Conservation (phyloP, 495 filamentous ascomycete species). For the Neurospora sp. region DNA sequence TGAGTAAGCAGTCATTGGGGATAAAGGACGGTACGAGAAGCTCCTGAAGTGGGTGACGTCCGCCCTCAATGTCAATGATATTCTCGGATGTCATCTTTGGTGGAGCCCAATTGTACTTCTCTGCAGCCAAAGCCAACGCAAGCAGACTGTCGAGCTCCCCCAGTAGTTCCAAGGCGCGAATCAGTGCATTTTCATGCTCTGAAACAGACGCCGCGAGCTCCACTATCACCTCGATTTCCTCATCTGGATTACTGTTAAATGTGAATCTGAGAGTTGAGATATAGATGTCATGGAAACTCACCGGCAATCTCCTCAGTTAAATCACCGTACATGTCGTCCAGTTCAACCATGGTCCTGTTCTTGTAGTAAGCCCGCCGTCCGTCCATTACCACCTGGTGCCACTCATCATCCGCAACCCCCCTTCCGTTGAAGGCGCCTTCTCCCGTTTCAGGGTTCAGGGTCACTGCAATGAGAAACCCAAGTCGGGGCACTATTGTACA, state of each 20-base stretch:
- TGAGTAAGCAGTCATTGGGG: constrained; percentile 64
- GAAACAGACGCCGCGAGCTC: constrained; percentile 63
- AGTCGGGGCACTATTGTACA: constrained; percentile 85
- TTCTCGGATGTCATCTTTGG: constrained; percentile 67
- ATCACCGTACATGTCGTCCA: constrained; percentile 78
- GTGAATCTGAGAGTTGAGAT: not conserved
- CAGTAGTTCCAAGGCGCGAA: constrained; percentile 59
- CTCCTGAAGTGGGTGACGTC: constrained; percentile 88
- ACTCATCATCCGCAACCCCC: constrained; percentile 42
- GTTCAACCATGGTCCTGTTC: constrained; percentile 68
- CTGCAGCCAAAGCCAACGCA: constrained; percentile 71
- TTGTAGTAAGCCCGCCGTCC: constrained; percentile 77
- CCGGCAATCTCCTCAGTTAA: constrained; percentile 74
- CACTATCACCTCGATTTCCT: constrained; percentile 84
- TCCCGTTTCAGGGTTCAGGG: constrained; percentile 50
- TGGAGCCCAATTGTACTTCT: constrained; percentile 57
- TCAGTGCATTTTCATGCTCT: constrained; percentile 56
- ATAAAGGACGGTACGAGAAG: constrained; percentile 78
- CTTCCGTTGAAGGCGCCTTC: constrained; percentile 57
- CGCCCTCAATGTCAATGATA: constrained; percentile 63
- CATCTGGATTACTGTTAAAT: constrained; percentile 43
- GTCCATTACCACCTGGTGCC: constrained; percentile 72
- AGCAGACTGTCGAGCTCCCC: constrained; percentile 85
- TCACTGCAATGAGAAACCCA: constrained; percentile 77
- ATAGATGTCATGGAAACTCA: constrained; percentile 25